Conservation (phyloP, 257 asterid species). For the Penstemon eatonii region DNA sequence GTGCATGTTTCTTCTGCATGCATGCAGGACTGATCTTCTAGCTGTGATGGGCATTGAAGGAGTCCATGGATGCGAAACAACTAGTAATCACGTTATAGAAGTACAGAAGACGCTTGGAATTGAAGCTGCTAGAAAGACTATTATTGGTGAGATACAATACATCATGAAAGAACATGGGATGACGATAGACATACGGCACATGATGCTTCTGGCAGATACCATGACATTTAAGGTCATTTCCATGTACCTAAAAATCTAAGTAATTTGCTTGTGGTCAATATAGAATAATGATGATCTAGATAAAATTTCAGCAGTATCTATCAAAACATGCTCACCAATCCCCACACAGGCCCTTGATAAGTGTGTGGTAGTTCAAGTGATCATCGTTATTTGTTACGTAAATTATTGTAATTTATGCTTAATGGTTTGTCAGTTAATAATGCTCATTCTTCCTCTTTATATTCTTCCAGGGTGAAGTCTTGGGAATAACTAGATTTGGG, state of each 20-base stretch:
- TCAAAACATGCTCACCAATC: no score
- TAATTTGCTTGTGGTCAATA: not conserved
- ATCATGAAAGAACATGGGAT: slow-evolving; percentile 84
- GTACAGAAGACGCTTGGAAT: slow-evolving; percentile 74
- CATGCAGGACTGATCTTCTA: slow-evolving; percentile 75
- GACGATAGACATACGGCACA: slow-evolving; percentile 90
- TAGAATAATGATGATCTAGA: no score
- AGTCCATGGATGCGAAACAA: slow-evolving; percentile 64
- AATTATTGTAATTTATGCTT: not conserved
- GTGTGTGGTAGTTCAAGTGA: not conserved
- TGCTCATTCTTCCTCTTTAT: not conserved
- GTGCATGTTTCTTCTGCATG: slow-evolving; percentile 21
- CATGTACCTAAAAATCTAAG: not conserved
- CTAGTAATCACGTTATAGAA: slow-evolving; percentile 74
- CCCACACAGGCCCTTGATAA: not conserved
- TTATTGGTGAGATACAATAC: slow-evolving; percentile 69
- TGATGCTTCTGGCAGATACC: slow-evolving; percentile 96
- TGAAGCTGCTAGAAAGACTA: slow-evolving; percentile 82
- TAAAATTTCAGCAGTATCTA: no score
- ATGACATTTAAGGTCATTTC: slow-evolving; percentile 83
- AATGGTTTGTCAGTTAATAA: not conserved
- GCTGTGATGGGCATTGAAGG: slow-evolving; percentile 93
- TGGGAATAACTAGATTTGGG: slow-evolving; percentile 87
- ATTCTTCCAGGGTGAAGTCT: slow-evolving; percentile 67
- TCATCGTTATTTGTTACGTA: not conserved